Base-by-base conservation (phyloP, 179 eudicot genomes). In the Silene coronaria region DNA sequence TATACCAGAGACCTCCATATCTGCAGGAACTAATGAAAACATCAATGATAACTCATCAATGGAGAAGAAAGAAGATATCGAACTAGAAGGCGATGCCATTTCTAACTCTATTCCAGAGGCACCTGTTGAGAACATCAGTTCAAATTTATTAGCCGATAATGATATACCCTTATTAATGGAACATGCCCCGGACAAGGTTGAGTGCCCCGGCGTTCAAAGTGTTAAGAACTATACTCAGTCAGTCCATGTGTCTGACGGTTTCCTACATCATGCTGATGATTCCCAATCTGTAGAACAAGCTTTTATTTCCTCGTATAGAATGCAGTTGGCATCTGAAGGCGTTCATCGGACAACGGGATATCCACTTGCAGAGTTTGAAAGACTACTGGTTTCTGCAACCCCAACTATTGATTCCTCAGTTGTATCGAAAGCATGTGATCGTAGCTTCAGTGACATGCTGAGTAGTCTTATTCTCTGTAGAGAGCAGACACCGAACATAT, bases 341-440 rank as follows among this genome's bases (percentile, higher is more conserved):
- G 76, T 85, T 38, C 79, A 83, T 67, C 66, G 70, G 62, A 81
- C 82, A 58, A 83, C 74, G 26, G 90, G 87, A 64, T 74, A 32
- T 76, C 86, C 88, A 23, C 68, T 85, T 76, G 90, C 88, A 17
- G 90, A 81, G 80, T 80, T 87, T 22, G 90, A 87, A 79, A 81
- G 77, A 59, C 48, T 87, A 70, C 77, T 87, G 28, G 64, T 51
- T 69, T 82, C 82, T 63, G 87, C 88, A 21, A 71, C 88, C 57
- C 90, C 90, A 55, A 66, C 80, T 60, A 64, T 87, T 53, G 42
- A 67, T 60, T 51, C 73, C 51, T 64, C 84, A 34, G 26, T 46
- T 22, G 46, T 62, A 34, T 45, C 69, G 36, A 10, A 45, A 21
- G 30, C 42, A 27, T 75, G 81, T 77, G 72, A 70, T 64, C 23